These are phyloP conservation scores for Neofusicoccum parvum DNA, from an alignment of 2,329 filamentous ascomycete genomes.

Conservation along the genomic window DNA sequence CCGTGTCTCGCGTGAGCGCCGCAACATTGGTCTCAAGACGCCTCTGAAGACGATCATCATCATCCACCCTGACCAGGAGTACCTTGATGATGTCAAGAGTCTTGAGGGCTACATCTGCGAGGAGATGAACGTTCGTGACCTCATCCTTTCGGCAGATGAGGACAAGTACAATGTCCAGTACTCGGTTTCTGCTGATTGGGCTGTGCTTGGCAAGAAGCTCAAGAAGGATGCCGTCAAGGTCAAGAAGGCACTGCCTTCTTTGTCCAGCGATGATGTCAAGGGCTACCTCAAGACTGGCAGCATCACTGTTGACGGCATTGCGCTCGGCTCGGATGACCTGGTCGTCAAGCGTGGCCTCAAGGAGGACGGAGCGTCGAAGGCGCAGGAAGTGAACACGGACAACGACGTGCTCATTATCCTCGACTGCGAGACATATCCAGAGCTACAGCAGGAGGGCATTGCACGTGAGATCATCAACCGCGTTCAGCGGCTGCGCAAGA, in stretches of 20 bases:
- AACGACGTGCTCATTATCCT: constrained; percentile 89
- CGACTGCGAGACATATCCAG: constrained; percentile 79
- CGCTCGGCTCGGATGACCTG: constrained; percentile 78
- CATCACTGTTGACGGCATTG: constrained; percentile 84
- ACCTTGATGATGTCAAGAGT: constrained; percentile 82
- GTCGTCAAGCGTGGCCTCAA: constrained; percentile 78
- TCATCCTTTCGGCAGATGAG: constrained; percentile 84
- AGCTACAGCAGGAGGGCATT: constrained; percentile 84
- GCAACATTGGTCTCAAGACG: constrained; percentile 83
- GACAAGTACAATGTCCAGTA: constrained; percentile 91
- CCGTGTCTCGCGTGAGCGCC: constrained; percentile 81
- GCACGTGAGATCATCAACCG: constrained; percentile 91
- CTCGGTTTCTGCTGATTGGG: constrained; percentile 88
- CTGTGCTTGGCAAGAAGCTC: constrained; percentile 91
- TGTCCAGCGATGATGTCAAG: constrained; percentile 81
- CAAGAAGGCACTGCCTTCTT: constrained; percentile 80
- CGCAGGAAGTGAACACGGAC: constrained; percentile 84
- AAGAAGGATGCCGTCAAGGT: constrained; percentile 93
- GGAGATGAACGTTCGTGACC: constrained; percentile 86
- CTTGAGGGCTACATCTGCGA: constrained; percentile 87
- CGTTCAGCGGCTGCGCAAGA: constrained; percentile 90
- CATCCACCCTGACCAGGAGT: constrained; percentile 79
- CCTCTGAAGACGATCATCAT: constrained; percentile 88
- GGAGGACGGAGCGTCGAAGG: constrained; percentile 69
- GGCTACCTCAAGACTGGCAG: constrained; percentile 71